These are phyloP conservation scores for Hippophae rhamnoides DNA, from an alignment of 306 rosid species.

Conservation along the genomic window DNA sequence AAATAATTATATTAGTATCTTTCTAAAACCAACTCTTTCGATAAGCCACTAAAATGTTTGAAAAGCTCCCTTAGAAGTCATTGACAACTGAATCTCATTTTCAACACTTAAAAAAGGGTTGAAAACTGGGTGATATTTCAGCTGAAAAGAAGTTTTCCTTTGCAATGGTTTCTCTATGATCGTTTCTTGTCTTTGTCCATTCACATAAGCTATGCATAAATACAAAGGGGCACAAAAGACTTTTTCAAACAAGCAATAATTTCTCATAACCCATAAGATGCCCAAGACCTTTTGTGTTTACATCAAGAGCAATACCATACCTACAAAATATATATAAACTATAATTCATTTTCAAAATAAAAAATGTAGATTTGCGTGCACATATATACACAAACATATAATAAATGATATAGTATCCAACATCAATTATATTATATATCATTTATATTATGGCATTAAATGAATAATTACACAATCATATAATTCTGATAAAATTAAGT, in stretches of 20 bases:
- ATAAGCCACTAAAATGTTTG: slow-evolving; percentile 45
- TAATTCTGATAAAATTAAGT: too few species aligned
- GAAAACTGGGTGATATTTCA: slow-evolving; percentile 28
- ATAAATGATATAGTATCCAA: too few species aligned
- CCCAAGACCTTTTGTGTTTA: slow-evolving; percentile 83
- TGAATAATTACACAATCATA: too few species aligned
- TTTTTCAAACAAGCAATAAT: neutral
- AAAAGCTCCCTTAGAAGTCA: slow-evolving; percentile 29
- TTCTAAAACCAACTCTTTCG: slow-evolving; percentile 71
- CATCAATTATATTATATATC: too few species aligned
- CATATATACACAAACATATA: neutral
- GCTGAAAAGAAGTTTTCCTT: slow-evolving; percentile 33
- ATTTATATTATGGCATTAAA: too few species aligned
- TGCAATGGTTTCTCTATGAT: slow-evolving; percentile 71
- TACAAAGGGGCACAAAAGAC: slow-evolving; percentile 1
- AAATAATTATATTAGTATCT: too few species aligned
- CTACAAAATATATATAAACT: slow-evolving; percentile 28
- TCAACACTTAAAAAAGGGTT: slow-evolving; percentile 55
- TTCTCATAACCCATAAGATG: slow-evolving; percentile 46
- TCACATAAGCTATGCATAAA: slow-evolving; percentile 63
- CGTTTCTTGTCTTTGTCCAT: slow-evolving; percentile 92
- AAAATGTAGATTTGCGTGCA: too few species aligned
- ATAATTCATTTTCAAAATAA: too few species aligned
- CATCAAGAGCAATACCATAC: slow-evolving; percentile 73
- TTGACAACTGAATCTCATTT: slow-evolving; percentile 56